Percentiles rank a stretch among this genome's conserved stretches.
Evolutionary conservation across 1,139 yeast species (phyloP).

Genomic region (Geotrichum europaeum): DNA sequence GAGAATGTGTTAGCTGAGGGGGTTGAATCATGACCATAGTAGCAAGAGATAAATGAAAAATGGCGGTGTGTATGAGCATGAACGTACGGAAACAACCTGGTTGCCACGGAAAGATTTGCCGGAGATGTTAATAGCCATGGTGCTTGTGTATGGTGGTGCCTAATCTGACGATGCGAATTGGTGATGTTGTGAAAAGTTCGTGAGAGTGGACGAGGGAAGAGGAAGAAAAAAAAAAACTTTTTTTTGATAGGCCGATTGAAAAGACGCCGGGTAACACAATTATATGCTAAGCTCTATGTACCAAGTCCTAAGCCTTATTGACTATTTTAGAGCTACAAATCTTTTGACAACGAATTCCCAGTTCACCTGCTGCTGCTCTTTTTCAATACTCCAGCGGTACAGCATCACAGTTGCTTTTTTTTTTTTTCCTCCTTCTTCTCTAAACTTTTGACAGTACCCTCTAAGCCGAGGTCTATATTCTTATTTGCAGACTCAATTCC

Average conservation of each 20-base stretch:
- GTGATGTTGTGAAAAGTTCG: not conserved
- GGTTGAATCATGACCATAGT: not conserved
- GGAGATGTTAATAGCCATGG: conserved; percentile 37
- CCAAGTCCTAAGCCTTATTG: not conserved
- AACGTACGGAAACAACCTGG: conserved; percentile 32
- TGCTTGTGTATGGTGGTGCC: not conserved
- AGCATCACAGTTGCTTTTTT: not conserved
- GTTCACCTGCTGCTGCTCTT: not conserved
- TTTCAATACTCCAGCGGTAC: not conserved
- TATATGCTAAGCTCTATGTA: not conserved
- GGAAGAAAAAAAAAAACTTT: not conserved
- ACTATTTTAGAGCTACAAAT: not conserved
- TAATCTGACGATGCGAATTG: not conserved
- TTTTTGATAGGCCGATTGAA: not conserved
- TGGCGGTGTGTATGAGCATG: not conserved
- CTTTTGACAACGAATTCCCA: not conserved
- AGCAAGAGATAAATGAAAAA: not conserved
- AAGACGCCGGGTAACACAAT: not conserved
- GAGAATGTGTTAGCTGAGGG: not conserved
- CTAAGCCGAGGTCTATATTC: not conserved
- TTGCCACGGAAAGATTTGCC: conserved; percentile 41
- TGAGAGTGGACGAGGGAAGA: not conserved
- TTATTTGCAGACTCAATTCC: not conserved
- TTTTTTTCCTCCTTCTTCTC: no score
- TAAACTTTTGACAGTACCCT: not conserved